These are phyloP conservation scores for Candida multigemmis DNA, from an alignment of 805 yeast genomes.

Conservation along the genomic window DNA sequence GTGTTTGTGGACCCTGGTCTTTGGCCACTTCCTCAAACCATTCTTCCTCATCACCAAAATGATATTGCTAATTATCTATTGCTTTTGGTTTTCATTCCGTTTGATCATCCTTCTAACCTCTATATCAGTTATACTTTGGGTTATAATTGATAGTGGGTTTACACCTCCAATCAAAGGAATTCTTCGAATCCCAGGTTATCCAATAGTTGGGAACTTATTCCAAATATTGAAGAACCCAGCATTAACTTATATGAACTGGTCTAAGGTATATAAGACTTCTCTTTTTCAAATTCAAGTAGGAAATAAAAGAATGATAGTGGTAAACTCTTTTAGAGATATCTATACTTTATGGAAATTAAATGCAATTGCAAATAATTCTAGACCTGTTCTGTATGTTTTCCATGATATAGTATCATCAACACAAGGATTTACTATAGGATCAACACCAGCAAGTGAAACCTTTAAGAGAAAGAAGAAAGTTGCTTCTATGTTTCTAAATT, in stretches of 20 bases:
- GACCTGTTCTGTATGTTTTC: conserved; percentile 62
- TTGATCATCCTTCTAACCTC: too few species aligned
- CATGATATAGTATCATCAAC: conserved; percentile 50
- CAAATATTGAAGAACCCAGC: conserved; percentile 44
- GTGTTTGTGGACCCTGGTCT: too few species aligned
- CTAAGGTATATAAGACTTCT: conserved; percentile 24
- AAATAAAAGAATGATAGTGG: conserved; percentile 46
- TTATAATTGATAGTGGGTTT: too few species aligned
- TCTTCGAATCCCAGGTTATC: conserved; percentile 36
- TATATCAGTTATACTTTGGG: too few species aligned
- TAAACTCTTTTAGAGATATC: conserved; percentile 53
- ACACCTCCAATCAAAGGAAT: conserved; percentile 10
- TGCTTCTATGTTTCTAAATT: conserved; percentile 36
- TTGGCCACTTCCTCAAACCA: conserved; percentile 24
- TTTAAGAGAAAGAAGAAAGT: conserved; percentile 40
- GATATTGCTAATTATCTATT: too few species aligned
- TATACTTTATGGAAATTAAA: conserved; percentile 40
- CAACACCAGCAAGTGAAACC: conserved; percentile 48
- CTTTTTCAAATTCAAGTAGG: conserved; percentile 64
- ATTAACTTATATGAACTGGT: conserved; percentile 35
- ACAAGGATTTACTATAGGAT: conserved; percentile 55
- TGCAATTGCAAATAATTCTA: conserved; percentile 48
- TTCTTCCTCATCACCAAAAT: too few species aligned
- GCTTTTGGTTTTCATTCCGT: too few species aligned
- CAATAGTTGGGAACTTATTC: conserved; percentile 43